Percentiles rank a stretch among this genome's conserved stretches.
These are phyloP conservation scores for Herpetomonas muscarum DNA, from an alignment of 208 protist species.

Conservation along the genomic window DNA sequence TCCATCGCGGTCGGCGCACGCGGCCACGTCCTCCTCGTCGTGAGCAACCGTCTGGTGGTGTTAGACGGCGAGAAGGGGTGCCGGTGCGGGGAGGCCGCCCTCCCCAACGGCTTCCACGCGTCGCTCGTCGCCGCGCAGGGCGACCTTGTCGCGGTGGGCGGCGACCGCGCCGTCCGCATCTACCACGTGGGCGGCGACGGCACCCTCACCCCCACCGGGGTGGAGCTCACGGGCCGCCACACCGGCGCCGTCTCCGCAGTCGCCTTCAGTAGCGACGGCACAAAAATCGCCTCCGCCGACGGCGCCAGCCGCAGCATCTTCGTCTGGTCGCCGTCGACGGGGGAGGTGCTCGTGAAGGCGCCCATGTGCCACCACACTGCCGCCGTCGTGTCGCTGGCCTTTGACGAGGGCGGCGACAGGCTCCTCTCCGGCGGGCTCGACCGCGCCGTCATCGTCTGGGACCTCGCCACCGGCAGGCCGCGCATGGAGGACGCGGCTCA, in stretches of 20 bases:
- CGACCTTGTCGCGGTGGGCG: conserved; percentile 19
- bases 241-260: conserved; percentile 18
- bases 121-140: background rate
- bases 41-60: conserved; percentile 9
- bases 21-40: conserved; percentile 12
- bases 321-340: conserved; percentile 22
- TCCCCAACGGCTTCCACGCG: conserved; percentile 6
- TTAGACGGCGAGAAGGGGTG: conserved; percentile 8
- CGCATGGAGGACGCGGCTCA: conserved; percentile 29
- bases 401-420: conserved; percentile 13
- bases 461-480: conserved; percentile 20
- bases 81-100: conserved; percentile 15
- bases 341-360: conserved; percentile 10
- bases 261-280: conserved; percentile 16
- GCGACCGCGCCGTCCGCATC: conserved; percentile 21
- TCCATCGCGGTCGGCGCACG: conserved; percentile 7
- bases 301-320: conserved; percentile 22
- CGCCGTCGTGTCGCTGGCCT: conserved; percentile 24
- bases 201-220: conserved; percentile 2
- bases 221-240: conserved; percentile 13
- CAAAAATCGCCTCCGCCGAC: conserved; percentile 23
- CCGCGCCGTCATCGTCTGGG: conserved; percentile 33
- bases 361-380: conserved; percentile 17
- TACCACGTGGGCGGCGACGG: conserved; percentile 6
- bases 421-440: conserved; percentile 38